Evolutionary conservation across 352 stramenopile species (phyloP).

Genomic region (Phytophthora boehmeriae): DNA sequence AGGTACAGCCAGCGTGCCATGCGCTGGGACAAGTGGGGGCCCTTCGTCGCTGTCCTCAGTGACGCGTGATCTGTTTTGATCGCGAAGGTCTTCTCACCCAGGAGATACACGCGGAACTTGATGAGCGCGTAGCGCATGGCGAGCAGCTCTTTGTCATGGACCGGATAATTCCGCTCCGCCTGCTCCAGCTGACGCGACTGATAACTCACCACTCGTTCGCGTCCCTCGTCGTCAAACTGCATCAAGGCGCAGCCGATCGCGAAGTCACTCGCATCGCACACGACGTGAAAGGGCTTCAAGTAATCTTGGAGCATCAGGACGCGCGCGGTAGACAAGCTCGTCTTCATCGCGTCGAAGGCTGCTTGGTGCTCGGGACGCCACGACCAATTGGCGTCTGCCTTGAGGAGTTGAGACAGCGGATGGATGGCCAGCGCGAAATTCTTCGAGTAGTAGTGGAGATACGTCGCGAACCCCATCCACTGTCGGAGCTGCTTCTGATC

Average conservation of each 20-base stretch:
- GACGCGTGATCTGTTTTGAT: constrained; percentile 15
- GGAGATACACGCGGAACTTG: constrained; percentile 36
- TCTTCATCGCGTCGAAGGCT: constrained; percentile 21
- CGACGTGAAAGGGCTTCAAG: constrained; percentile 20
- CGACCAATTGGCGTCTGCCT: constrained; percentile 24
- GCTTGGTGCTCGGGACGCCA: constrained; percentile 16
- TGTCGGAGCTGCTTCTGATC: no score
- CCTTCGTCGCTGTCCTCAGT: no score
- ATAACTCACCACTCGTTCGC: constrained; percentile 28
- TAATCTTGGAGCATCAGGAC: constrained; percentile 18
- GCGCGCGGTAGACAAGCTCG: background rate
- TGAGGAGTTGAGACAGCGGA: constrained; percentile 19
- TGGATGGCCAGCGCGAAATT: constrained; percentile 13
- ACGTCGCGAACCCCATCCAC: constrained; percentile 14
- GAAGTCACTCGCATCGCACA: constrained; percentile 30
- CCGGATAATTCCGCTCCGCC: constrained; percentile 31
- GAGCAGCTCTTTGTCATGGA: constrained; percentile 14
- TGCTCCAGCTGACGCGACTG: constrained; percentile 30
- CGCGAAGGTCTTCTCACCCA: constrained; percentile 26
- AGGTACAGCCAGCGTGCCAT: constrained; percentile 36
- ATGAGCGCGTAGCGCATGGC: constrained; percentile 31
- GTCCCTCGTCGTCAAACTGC: constrained; percentile 8
- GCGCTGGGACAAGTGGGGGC: constrained; percentile 1
- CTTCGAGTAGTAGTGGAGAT: constrained; percentile 25
- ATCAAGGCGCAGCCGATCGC: constrained; percentile 25